A percentile compares a stretch with the other conserved stretches of the same genome.
These are phyloP conservation scores for Beverwykella pulmonaria DNA, from an alignment of 495 filamentous ascomycete species.

Conservation along the genomic window DNA sequence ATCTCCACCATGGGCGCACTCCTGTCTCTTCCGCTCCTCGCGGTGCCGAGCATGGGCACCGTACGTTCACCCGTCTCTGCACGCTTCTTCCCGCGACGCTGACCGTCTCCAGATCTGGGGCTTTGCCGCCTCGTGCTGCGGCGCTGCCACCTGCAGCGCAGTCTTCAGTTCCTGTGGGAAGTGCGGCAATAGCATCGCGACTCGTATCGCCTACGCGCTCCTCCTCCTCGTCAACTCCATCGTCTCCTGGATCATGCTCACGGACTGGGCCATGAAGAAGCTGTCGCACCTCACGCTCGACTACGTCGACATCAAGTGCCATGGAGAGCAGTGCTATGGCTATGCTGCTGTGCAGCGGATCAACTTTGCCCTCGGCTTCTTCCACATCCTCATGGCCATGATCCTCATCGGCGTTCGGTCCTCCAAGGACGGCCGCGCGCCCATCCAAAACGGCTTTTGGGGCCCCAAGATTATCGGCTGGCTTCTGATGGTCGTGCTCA, in stretches of 20 bases:
- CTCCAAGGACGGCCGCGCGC: constrained; percentile 83
- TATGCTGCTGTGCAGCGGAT: constrained; percentile 96
- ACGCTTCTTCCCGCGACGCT: constrained; percentile 22
- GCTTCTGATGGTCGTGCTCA: constrained; percentile 81
- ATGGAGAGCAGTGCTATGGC: constrained; percentile 87
- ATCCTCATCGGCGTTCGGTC: constrained; percentile 83
- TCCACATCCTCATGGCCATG: constrained; percentile 83
- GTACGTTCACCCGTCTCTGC: constrained; percentile 56
- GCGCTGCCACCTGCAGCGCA: constrained; percentile 90
- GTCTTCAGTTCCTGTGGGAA: constrained; percentile 94
- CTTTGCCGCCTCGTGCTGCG: constrained; percentile 84
- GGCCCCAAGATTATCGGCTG: constrained; percentile 84
- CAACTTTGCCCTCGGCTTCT: constrained; percentile 93
- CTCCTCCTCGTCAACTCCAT: constrained; percentile 96
- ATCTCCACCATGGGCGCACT: constrained; percentile 77
- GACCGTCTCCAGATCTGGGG: constrained; percentile 64
- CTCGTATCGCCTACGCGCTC: constrained; percentile 94
- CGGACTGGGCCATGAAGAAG: constrained; percentile 96
- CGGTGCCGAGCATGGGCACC: constrained; percentile 80
- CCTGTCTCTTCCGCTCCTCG: constrained; percentile 85
- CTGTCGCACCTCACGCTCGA: constrained; percentile 87
- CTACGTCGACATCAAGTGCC: constrained; percentile 91
- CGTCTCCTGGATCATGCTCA: constrained; percentile 98
- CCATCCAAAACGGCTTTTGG: constrained; percentile 95
- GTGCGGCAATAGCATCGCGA: constrained; percentile 95